Evolutionary conservation across 306 rosid genomes (phyloP), one percentile per base, ranked within the genome.

Genomic region (Senna tora): DNA sequence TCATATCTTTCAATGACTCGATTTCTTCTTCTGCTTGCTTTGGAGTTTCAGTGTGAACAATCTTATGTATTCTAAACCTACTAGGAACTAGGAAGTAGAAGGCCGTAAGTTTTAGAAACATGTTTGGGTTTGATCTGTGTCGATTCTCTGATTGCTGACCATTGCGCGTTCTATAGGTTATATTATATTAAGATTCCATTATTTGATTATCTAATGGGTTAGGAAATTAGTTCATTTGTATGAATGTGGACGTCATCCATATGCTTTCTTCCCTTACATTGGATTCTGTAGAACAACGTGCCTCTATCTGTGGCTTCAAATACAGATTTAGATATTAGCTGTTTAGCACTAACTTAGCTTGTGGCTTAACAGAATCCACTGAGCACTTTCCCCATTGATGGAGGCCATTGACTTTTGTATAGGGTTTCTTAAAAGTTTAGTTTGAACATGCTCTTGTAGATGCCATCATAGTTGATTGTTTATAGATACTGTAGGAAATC

Each of bases 31-130:
- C 19, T 67, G 17, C 38, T 42, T 28, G 20, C 65, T 39, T 53
- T n/a, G 11, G 39, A 9, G 54, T 57, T 57, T 67, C 20, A 75
- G 20, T 67, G 43, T 30, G 17, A 32, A 53, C 5, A 21, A 45
- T 39, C 61, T 21, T 46, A 9, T 46, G 34, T 58, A 59, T 47
- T 46, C 42, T 34, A 15, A 75, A 58, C n/a, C 32, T 8, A 12
- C 6, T 12, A 65, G 33, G 47, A 32, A 12, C 6, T 12, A 65
- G 33, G 47, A 32, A 67, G 59, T 13, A 17, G 16, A 28, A 30
- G 14, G 20, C 41, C 39, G 21, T 46, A 17, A 14, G 42, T 45
- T 30, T 8, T 3, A 5, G 59, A 51, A 16, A 49, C n/a, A 47
- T 67, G 59, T 43, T 67, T n/a, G 9, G 9, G 6, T 42, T 62